phyloP scores from a whole-genome alignment of 116 monocot species.

The Dioscorea cayenensis region DNA sequence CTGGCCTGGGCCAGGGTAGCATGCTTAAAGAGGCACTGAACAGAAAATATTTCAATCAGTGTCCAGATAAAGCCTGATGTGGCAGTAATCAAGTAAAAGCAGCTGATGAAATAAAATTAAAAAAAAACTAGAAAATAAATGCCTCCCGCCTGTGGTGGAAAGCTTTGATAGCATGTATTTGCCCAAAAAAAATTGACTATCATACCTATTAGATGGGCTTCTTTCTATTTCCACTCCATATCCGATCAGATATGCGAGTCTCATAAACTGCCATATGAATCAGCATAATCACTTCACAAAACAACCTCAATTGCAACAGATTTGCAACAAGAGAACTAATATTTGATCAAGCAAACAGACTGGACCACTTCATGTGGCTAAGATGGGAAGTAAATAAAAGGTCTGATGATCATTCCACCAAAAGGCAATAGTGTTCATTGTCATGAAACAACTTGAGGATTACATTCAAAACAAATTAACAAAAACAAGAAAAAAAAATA shows the following conservation, averaged over 20 bases:
- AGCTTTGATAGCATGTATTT: neutral
- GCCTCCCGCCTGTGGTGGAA: neutral
- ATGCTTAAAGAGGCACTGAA: conserved; percentile 94
- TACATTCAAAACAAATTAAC: no score
- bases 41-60: conserved; percentile 1
- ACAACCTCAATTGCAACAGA: neutral
- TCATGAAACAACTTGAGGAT: no score
- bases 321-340: neutral
- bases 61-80: neutral
- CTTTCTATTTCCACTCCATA: conserved; percentile 81
- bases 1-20: conserved; percentile 99
- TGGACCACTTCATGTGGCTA: no score
- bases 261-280: conserved; percentile 75
- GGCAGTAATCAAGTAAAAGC: neutral
- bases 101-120: no score
- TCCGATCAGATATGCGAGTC: conserved; percentile 94
- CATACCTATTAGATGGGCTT: conserved; percentile 88
- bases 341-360: neutral
- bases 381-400: neutral
- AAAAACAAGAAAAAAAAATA: neutral
- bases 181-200: neutral
- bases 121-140: neutral
- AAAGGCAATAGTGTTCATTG: neutral
- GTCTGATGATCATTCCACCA: neutral
- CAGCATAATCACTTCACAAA: conserved; percentile 7